phyloP scores from a whole-genome alignment of 2,329 filamentous ascomycete genomes.

The Clarireedia homoeocarpa region DNA sequence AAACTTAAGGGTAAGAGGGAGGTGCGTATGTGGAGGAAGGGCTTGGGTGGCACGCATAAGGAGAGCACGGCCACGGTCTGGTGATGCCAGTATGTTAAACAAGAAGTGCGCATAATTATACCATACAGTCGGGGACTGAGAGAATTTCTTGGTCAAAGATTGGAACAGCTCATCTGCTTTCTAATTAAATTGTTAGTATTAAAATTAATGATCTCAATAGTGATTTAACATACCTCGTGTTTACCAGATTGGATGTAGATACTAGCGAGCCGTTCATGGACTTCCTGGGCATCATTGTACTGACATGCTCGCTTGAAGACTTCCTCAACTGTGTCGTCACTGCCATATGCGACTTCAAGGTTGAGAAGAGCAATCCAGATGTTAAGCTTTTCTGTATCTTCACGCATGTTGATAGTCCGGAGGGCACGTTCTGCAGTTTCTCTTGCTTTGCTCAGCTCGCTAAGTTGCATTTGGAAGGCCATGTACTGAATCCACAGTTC shows the following conservation, averaged over 20 bases:
- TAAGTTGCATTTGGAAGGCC: conserved; percentile 93
- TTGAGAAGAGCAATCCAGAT: conserved; percentile 94
- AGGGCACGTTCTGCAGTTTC: conserved; percentile 87
- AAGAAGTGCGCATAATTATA: conserved; percentile 93
- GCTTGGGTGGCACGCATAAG: conserved; percentile 80
- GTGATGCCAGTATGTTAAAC: conserved; percentile 61
- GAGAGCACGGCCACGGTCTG: conserved; percentile 69
- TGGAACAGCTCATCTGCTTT: conserved; percentile 87
- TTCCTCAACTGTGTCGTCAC: conserved; percentile 71
- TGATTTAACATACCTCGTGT: conserved; percentile 54
- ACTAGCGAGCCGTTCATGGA: conserved; percentile 81
- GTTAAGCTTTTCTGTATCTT: conserved; percentile 88
- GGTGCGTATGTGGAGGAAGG: conserved; percentile 56
- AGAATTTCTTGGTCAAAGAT: conserved; percentile 78
- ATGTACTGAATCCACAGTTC: conserved; percentile 94
- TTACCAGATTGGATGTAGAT: conserved; percentile 93
- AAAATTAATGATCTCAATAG: background rate
- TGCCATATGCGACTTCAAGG: conserved; percentile 84
- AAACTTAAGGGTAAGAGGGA: conserved; percentile 77
- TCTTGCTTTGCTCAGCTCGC: conserved; percentile 80
- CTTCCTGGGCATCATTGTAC: conserved; percentile 85
- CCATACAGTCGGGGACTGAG: conserved; percentile 74
- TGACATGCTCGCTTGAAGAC: conserved; percentile 89
- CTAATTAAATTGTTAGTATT: conserved; percentile 37
- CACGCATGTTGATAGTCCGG: conserved; percentile 81